Base-by-base conservation (phyloP, 768 basidiomycete species). In the Boletus rubescentipes region DNA sequence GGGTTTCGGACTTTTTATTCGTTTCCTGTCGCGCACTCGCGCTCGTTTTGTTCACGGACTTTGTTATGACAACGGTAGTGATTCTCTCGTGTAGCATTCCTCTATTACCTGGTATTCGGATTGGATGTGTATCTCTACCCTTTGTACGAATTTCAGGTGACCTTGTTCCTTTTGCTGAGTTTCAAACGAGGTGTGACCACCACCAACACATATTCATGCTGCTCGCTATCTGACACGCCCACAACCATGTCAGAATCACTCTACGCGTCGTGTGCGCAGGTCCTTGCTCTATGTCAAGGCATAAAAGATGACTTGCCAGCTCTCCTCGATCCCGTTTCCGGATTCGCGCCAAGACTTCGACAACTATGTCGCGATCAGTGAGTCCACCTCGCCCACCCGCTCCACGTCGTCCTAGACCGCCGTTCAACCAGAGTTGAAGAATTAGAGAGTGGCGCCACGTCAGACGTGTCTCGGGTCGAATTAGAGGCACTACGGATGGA, bases 401-500 rank as follows among this genome's bases (percentile, higher is more conserved):
- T 36, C 31, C 20, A 15, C 18, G 11, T 38, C 23, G 37, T 36
- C 35, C 35, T 26, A 31, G 40, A 55, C 46, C 15, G 8, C 36
- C 36, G 12, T 49, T 60, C 46, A 44, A 29, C 40, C 46, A 87
- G 85, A 59, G 71, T 88, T 30, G 72, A 72, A 51, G 84, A 87
- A 56, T 76, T 37, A 72, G 83, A 67, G 79, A 82, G 32, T 60
- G 65, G 31, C 53, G 61, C 34, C 70, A 75, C 56, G 65, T 68
- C 34, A 45, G 75, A 64, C 23, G 61, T 70, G 23, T 71, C 77
- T 16, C 72, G 64, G 36, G 78, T 82, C 26, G 86, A 88, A 60
- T 59, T 86, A 0, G 85, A 87, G 23, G 73, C 83, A 1, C 69
- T 91, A 49, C 77, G 80, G 10, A 75, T 93, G 67, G 91, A 94